Base-by-base conservation (phyloP, 768 basidiomycete species). In the Wakefieldia striispora region DNA sequence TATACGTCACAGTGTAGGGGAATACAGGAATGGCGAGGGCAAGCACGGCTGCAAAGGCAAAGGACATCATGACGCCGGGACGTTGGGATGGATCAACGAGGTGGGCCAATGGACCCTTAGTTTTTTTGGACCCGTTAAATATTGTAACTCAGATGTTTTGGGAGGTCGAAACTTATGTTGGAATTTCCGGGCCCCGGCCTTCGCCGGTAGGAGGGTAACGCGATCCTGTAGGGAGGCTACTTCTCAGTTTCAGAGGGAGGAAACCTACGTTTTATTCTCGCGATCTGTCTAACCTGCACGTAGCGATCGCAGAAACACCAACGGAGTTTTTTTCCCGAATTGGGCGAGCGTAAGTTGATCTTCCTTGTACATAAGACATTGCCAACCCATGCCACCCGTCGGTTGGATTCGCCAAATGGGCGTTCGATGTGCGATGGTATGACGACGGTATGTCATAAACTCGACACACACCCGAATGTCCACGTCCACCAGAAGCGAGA, bases 41-140 rank as follows among this genome's bases (percentile, higher is more conserved):
- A 12, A 61, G 50, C 6, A 37, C 27, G 26, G 47, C 24, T 29
- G 40, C 46, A 17, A 41, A 0, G 21, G 20, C 1, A 10, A 44
- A 34, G 36, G 37, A 14, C 23, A 8, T 52, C 63, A 63, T 63
- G 26, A 19, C 31, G 48, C 9, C 14, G 45, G 19, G 13, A 16
- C 13, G 34, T 34, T 17, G 27, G 31, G 17, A 47, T 19, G 26
- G 38, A 21, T 31, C n/a, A 4, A 17, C 8, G n/a, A 45, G 8
- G 11, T 36, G 50, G 34, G 20, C 17, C 6, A 14, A 40, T 23
- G 21, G 16, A 23, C 33, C 34, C 11, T 37, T 4, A 13, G 10
- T 9, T n/a, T 4, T 12, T 11, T 31, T 0, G 12, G 13, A 14
- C 11, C n/a, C 35, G 29, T 53, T 51, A 46, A 45, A 51, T 34